Evolutionary conservation across 306 rosid species (phyloP).

Genomic region (Dalbergia oliveri): DNA sequence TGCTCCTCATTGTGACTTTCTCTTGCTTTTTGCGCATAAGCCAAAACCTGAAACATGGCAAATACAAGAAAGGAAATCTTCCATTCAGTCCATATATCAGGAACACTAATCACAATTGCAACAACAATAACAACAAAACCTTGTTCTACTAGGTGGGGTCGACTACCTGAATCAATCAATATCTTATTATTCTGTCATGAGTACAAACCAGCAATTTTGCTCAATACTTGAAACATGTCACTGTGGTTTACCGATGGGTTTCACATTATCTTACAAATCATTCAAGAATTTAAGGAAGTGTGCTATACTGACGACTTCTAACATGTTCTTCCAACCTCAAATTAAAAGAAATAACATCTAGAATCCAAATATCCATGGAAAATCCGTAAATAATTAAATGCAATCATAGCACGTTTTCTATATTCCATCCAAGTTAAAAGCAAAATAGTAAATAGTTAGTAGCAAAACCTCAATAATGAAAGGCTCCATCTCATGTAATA

Average conservation of each 20-base stretch:
- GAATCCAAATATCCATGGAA: no score
- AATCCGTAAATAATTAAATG: no score
- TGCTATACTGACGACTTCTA: background rate
- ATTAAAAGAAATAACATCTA: no score
- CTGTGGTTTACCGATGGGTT: background rate
- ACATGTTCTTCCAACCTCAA: background rate
- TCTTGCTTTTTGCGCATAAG: constrained; percentile 73
- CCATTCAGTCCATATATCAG: constrained; percentile 29
- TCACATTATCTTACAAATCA: background rate
- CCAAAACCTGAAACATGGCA: constrained; percentile 63
- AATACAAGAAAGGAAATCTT: constrained; percentile 31
- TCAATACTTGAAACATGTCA: background rate
- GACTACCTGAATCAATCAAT: no score
- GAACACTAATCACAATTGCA: background rate
- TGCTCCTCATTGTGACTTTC: constrained; percentile 79
- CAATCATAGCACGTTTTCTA: background rate
- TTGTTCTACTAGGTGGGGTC: no score
- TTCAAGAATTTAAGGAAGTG: constrained; percentile 16
- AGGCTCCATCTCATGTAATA: constrained; percentile 62
- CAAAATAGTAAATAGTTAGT: constrained; percentile 14
- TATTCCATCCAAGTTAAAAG: constrained; percentile 25
- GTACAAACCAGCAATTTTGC: background rate
- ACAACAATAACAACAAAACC: no score
- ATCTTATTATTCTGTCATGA: no score
- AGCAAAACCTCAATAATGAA: constrained; percentile 57